Percentiles rank a stretch among this genome's conserved stretches.
phyloP scores from a whole-genome alignment of 176 grass and related monocot genomes.

The Urochloa ruziziensis region DNA sequence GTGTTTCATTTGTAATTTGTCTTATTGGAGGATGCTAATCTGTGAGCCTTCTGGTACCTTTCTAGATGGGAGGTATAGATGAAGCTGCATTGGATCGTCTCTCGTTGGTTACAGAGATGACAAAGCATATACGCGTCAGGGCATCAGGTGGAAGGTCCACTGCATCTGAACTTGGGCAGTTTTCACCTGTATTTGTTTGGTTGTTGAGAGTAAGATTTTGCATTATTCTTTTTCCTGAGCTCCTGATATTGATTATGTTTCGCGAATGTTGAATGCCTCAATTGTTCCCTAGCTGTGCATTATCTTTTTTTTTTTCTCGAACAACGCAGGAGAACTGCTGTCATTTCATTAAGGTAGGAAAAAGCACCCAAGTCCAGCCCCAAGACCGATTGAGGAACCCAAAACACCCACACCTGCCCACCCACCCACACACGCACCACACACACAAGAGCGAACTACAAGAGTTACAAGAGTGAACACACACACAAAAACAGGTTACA shows the following conservation, averaged over 20 bases:
- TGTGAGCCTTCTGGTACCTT: constrained; percentile 3
- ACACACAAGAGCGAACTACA: too few relatives aligned
- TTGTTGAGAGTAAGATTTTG: constrained; percentile 66
- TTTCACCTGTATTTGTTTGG: constrained; percentile 98
- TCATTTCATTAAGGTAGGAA: too few relatives aligned
- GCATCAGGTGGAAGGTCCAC: constrained; percentile 84
- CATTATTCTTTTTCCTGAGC: background rate
- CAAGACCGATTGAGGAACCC: too few relatives aligned
- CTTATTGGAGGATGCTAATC: constrained; percentile 8
- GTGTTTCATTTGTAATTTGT: background rate
- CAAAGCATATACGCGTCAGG: constrained; percentile 93
- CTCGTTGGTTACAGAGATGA: constrained; percentile 98
- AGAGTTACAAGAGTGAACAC: too few relatives aligned
- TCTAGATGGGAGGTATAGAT: constrained; percentile 97
- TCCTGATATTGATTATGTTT: background rate
- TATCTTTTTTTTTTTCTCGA: too few relatives aligned
- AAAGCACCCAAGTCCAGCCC: too few relatives aligned
- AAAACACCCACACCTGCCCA: too few relatives aligned
- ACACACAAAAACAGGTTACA: too few relatives aligned
- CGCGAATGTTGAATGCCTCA: background rate
- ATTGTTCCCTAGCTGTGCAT: background rate
- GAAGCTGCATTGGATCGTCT: constrained; percentile 88
- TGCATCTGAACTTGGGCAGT: constrained; percentile 87
- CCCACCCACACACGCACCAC: too few relatives aligned
- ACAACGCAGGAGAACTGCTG: too few relatives aligned